These are phyloP conservation scores for Buddleja alternifolia DNA, from an alignment of 257 asterid species.

Conservation along the genomic window DNA sequence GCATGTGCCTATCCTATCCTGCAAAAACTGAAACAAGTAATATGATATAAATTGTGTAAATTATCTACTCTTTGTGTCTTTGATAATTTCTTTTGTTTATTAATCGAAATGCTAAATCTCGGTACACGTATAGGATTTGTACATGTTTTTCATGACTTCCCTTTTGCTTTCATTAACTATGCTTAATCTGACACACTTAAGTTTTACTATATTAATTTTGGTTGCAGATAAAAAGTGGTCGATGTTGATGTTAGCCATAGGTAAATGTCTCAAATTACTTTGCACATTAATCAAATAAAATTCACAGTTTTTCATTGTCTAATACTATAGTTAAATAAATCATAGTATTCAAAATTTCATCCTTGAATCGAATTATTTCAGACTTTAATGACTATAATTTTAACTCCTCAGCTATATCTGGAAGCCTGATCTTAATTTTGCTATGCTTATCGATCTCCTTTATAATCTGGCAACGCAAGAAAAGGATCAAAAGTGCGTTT, in stretches of 20 bases:
- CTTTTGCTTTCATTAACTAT: background rate
- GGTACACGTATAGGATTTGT: background rate
- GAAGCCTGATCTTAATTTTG: constrained; percentile 28
- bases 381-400: background rate
- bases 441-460: constrained; percentile 10
- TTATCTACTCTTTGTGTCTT: no score
- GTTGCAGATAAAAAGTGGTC: constrained; percentile 24
- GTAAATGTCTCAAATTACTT: constrained; percentile 14
- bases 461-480: constrained; percentile 32
- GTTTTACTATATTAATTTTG: constrained; percentile 20
- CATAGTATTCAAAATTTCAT: background rate
- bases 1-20: no score
- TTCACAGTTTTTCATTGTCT: no score
- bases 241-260: constrained; percentile 29
- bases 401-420: constrained; percentile 33
- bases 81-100: no score
- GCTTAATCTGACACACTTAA: background rate
- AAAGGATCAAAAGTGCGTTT: constrained; percentile 3
- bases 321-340: background rate
- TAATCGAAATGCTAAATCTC: no score
- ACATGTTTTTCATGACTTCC: background rate
- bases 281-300: background rate
- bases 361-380: background rate
- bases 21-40: no score
- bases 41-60: no score